Evolutionary conservation across 2,329 filamentous ascomycete genomes (phyloP), one percentile per base, ranked within the genome.

Genomic region (Hymenoscyphus albidus): DNA sequence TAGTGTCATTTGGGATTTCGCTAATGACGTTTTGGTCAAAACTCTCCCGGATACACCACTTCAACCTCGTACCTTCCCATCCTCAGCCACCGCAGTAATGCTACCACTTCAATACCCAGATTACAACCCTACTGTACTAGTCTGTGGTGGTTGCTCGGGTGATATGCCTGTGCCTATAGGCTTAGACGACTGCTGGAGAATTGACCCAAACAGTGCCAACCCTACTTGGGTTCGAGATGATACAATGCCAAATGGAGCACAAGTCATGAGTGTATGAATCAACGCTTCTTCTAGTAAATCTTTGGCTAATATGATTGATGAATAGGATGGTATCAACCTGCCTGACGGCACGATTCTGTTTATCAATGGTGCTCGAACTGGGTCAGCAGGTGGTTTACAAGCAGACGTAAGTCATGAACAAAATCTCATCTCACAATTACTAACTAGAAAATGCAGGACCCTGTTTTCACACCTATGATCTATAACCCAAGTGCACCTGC

Each of bases 21-120:
- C 13, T n/a, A 58, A 58, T 18, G 57, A 58, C 31, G 31, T 58
- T 38, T 13, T 58, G 9, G 31, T 58, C 57, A 58, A 58, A 22
- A 40, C 57, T 1, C 57, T 58, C 31, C 57, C 57, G 4, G 57
- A 58, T 40, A 58, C 57, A 18, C 57, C 57, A 35, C 32, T 58
- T n/a, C 32, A 40, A 5, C 57, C 57, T 5, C 31, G 57, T 5
- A 38, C 31, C 5, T 58, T 58, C 35, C 57, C 57, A 5, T 58
- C 57, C 1, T 58, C 57, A n/a, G 32, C 57, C 10, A 58, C 57
- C 1, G 31, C 57, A 5, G 31, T 58, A 13, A 14, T 58, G 14
- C 31, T 58, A 9, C 57, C 57, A 3, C 57, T 58, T 13, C 10
- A 32, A n/a, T 40, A 58, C 35, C 57, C 57, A 7, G 35, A 58